Evolutionary conservation across 805 yeast genomes (phyloP).

Genomic region (Peterozyma xylosa): DNA sequence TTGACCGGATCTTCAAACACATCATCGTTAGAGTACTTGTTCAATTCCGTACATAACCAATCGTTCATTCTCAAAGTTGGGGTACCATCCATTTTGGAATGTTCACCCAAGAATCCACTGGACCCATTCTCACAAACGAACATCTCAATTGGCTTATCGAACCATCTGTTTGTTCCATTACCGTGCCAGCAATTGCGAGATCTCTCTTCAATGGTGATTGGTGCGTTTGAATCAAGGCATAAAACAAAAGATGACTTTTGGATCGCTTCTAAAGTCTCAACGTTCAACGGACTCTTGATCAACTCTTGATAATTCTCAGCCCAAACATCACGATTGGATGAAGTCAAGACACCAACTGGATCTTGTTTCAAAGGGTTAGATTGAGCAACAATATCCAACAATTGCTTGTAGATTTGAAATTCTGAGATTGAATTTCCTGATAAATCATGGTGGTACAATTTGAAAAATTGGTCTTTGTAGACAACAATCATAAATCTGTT

Average conservation of each 20-base stretch:
- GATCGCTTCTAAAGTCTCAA: slow-evolving; percentile 54
- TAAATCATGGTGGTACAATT: slow-evolving; percentile 52
- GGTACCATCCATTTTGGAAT: slow-evolving; percentile 97
- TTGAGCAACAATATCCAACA: slow-evolving; percentile 33
- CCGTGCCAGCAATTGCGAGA: slow-evolving; percentile 92
- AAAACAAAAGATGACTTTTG: slow-evolving; percentile 74
- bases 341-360: slow-evolving; percentile 74
- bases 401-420: slow-evolving; percentile 47
- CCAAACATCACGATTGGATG: slow-evolving; percentile 84
- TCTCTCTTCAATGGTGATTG: slow-evolving; percentile 75
- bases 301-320: slow-evolving; percentile 51
- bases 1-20: slow-evolving; percentile 1
- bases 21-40: slow-evolving; percentile 29
- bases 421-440: slow-evolving; percentile 36
- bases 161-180: slow-evolving; percentile 84
- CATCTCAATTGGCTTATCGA: slow-evolving; percentile 86
- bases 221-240: slow-evolving; percentile 67
- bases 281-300: slow-evolving; percentile 51
- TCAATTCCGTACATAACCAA: slow-evolving; percentile 52
- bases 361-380: slow-evolving; percentile 29
- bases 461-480: slow-evolving; percentile 74
- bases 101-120: slow-evolving; percentile 94
- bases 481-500: slow-evolving; percentile 69
- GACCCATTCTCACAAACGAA: slow-evolving; percentile 74
- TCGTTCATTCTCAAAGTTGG: slow-evolving; percentile 88